phyloP scores from a whole-genome alignment of 306 rosid genomes.

The Rubus parviflorus region DNA sequence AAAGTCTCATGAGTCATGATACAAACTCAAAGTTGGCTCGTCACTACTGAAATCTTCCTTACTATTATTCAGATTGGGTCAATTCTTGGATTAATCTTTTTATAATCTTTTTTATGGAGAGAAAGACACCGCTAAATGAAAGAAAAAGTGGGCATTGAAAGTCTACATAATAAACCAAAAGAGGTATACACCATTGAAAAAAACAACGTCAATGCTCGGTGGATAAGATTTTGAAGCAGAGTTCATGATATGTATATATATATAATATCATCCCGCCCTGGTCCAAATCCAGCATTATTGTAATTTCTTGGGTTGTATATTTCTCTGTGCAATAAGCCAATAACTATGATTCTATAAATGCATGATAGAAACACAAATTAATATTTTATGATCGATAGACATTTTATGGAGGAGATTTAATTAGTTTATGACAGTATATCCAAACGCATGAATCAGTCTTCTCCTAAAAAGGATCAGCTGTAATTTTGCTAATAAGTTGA shows the following conservation, averaged over 20 bases:
- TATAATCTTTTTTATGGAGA: background rate
- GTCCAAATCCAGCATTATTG: background rate
- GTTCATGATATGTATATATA: background rate
- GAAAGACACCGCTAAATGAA: background rate
- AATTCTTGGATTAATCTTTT: background rate
- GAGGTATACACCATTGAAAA: background rate
- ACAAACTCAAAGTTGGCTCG: background rate
- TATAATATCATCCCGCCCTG: background rate
- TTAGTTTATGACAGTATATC: background rate
- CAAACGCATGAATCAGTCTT: background rate
- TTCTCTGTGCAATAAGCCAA: background rate
- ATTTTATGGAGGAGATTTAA: background rate
- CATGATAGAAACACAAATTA: background rate
- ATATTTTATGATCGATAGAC: background rate
- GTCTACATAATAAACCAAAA: background rate
- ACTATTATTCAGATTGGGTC: background rate
- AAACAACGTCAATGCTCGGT: background rate
- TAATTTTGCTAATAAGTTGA: background rate
- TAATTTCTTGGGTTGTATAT: background rate
- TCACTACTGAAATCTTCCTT: background rate
- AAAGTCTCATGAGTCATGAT: no score
- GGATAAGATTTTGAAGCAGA: background rate
- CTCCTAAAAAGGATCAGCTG: background rate
- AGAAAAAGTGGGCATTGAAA: background rate
- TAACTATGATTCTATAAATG: background rate